These are phyloP conservation scores for Carex sylvatica DNA, from an alignment of 202 grass and related monocot genomes.

Conservation along the genomic window DNA sequence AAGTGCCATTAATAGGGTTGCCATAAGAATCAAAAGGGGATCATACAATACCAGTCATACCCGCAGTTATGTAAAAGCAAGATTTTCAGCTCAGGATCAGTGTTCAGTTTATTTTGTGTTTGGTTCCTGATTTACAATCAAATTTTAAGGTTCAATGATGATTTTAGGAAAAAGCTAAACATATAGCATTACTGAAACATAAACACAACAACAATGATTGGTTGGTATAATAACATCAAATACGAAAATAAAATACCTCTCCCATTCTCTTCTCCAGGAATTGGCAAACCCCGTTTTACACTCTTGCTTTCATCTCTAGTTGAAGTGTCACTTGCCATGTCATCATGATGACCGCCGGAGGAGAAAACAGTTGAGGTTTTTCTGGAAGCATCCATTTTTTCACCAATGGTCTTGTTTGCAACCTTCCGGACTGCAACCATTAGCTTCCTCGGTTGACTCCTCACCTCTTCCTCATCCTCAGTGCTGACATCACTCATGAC, in stretches of 20 bases:
- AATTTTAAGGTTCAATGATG: slow-evolving; percentile 21
- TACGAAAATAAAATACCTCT: slow-evolving; percentile 39
- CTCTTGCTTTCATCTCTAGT: slow-evolving; percentile 36
- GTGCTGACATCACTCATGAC: slow-evolving; percentile 53
- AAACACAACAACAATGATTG: slow-evolving; percentile 20
- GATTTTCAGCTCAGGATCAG: neutral
- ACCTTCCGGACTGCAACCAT: slow-evolving; percentile 65
- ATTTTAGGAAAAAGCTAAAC: slow-evolving; percentile 21
- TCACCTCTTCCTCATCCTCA: slow-evolving; percentile 32
- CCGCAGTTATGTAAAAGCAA: slow-evolving; percentile 19
- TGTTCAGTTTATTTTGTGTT: neutral
- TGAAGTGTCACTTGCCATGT: slow-evolving; percentile 36
- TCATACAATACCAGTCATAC: neutral
- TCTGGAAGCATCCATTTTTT: slow-evolving; percentile 30
- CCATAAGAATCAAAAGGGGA: slow-evolving; percentile 12
- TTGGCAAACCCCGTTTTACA: slow-evolving; percentile 20
- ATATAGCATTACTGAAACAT: slow-evolving; percentile 11
- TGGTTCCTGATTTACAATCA: neutral
- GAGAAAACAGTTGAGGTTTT: slow-evolving; percentile 26
- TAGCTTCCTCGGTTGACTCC: slow-evolving; percentile 23
- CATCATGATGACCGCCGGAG: slow-evolving; percentile 34
- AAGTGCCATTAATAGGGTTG: neutral
- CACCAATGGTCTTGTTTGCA: slow-evolving; percentile 38
- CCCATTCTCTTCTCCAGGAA: slow-evolving; percentile 24
- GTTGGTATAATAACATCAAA: slow-evolving; percentile 46